Evolutionary conservation across 805 yeast genomes (phyloP).

Genomic region (Zygosaccharomyces bailii): DNA sequence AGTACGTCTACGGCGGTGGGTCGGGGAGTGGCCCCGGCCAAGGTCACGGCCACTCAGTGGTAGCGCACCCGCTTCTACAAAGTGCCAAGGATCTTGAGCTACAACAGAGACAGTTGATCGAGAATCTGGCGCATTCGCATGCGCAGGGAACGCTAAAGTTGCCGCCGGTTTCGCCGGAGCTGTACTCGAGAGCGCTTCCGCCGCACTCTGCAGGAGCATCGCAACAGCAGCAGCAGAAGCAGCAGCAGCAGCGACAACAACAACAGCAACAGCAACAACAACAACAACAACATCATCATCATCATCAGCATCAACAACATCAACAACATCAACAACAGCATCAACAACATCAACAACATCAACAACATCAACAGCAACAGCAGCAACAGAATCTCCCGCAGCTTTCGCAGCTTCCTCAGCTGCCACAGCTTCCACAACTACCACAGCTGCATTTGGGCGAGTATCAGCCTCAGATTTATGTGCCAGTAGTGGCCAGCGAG

Average conservation of each 20-base stretch:
- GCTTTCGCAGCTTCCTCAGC: constrained; percentile 93
- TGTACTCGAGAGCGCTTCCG: constrained; percentile 7
- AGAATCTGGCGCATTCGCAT: constrained; percentile 14
- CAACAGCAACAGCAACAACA: constrained; percentile 14
- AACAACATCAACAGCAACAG: constrained; percentile 4
- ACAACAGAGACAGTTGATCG: constrained; percentile 30
- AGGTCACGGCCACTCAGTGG: constrained; percentile 1
- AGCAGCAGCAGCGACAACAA: constrained; percentile 2
- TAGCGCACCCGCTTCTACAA: constrained; percentile 15
- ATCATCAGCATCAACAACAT: too few species aligned
- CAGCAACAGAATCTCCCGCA: constrained; percentile 46
- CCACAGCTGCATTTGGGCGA: constrained; percentile 33
- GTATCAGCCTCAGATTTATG: constrained; percentile 14
- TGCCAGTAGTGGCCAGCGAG: constrained; percentile 11
- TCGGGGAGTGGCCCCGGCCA: not conserved
- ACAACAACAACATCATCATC: too few species aligned
- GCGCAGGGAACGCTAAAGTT: constrained; percentile 8
- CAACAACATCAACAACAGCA: constrained; percentile 4
- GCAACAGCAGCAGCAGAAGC: constrained; percentile 6
- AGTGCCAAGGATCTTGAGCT: constrained; percentile 23
- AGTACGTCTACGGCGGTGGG: constrained; percentile 4
- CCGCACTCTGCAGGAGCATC: constrained; percentile 2
- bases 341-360: not conserved
- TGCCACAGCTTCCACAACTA: constrained; percentile 92
- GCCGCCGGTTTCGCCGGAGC: constrained; percentile 15